Evolutionary conservation across 768 basidiomycete genomes (phyloP).

Genomic region (Trametopsis cervina): DNA sequence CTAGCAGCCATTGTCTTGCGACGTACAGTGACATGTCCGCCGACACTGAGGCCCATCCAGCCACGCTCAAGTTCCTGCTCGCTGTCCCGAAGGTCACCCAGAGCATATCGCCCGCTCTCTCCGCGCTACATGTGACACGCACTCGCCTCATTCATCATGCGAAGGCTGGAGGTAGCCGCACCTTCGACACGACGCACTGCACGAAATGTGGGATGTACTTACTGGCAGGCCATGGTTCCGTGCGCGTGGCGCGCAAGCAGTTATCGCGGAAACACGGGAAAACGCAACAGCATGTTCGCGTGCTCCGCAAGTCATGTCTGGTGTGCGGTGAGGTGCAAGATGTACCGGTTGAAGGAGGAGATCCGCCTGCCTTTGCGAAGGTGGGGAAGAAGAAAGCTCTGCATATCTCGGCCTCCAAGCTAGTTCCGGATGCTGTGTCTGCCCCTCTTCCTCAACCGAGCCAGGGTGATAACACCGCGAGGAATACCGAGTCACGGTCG

Average conservation of each 20-base stretch:
- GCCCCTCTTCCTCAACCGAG: too few species aligned
- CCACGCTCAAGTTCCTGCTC: slow-evolving; percentile 26
- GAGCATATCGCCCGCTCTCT: slow-evolving; percentile 46
- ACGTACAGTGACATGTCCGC: too few species aligned
- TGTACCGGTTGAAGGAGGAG: slow-evolving; percentile 15
- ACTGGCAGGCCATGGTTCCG: slow-evolving; percentile 32
- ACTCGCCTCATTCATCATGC: slow-evolving; percentile 23
- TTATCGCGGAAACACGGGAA: slow-evolving; percentile 16
- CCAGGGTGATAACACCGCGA: too few species aligned
- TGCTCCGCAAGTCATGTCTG: slow-evolving; percentile 21
- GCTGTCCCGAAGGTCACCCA: slow-evolving; percentile 43
- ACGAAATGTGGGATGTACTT: slow-evolving; percentile 46
- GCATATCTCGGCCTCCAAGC: too few species aligned
- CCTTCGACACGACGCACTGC: slow-evolving; percentile 32
- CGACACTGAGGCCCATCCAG: neutral
- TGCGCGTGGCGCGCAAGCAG: slow-evolving; percentile 28
- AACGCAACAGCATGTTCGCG: slow-evolving; percentile 8
- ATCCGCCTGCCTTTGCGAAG: neutral
- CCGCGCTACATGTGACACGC: slow-evolving; percentile 53
- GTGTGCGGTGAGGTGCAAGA: slow-evolving; percentile 23
- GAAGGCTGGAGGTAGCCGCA: slow-evolving; percentile 20
- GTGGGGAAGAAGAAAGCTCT: too few species aligned
- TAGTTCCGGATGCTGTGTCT: too few species aligned
- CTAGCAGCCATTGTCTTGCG: neutral
- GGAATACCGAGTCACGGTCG: too few species aligned